phyloP scores from a whole-genome alignment of 495 filamentous ascomycete genomes.

The Oidiodendron maius region DNA sequence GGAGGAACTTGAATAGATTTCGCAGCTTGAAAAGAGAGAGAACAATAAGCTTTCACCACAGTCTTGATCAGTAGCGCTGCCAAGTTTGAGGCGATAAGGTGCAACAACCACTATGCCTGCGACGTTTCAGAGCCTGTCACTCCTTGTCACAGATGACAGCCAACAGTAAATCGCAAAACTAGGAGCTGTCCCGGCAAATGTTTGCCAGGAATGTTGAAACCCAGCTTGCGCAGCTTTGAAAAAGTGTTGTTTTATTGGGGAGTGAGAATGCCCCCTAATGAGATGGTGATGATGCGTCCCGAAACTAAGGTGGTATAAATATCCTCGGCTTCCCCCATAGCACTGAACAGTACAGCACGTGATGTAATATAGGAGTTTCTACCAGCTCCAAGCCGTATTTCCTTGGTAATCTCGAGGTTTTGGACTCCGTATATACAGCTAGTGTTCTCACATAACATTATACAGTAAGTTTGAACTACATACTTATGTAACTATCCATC shows the following conservation, averaged over 20 bases:
- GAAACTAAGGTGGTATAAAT: too few species aligned
- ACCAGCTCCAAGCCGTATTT: too few species aligned
- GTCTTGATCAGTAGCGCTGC: not conserved
- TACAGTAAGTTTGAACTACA: conserved; percentile 10
- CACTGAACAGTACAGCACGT: too few species aligned
- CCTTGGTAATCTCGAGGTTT: too few species aligned
- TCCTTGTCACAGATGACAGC: not conserved
- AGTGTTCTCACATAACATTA: conserved; percentile 4
- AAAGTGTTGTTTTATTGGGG: too few species aligned
- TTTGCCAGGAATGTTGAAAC: not conserved
- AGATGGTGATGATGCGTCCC: too few species aligned
- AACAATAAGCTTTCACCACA: conserved; percentile 6
- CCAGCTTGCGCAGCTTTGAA: too few species aligned
- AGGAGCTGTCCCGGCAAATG: not conserved
- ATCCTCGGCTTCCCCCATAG: too few species aligned
- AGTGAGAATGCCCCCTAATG: too few species aligned
- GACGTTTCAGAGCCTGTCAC: conserved; percentile 6
- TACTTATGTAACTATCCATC: conserved; percentile 38
- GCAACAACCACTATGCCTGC: conserved; percentile 7
- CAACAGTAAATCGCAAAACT: not conserved
- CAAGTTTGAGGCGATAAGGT: conserved; percentile 1
- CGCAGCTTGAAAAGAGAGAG: not conserved
- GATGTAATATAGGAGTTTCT: too few species aligned
- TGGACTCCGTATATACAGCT: too few species aligned
- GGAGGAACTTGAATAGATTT: too few species aligned